These are phyloP conservation scores for Chondrostereum purpureum DNA, from an alignment of 1,284 basidiomycete species.

Conservation along the genomic window DNA sequence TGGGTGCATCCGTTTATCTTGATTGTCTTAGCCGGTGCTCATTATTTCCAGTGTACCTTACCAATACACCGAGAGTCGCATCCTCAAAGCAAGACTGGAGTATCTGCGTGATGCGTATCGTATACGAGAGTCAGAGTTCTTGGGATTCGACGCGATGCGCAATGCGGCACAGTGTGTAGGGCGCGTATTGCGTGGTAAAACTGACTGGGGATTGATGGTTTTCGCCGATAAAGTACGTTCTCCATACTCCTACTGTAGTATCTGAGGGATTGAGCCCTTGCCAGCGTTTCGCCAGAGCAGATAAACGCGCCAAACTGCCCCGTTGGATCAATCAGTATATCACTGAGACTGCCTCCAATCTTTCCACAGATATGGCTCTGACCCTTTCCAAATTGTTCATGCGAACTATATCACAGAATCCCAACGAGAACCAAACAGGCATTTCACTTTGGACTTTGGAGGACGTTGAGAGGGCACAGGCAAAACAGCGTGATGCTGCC, in stretches of 20 bases:
- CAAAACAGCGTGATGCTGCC: constrained; percentile 61
- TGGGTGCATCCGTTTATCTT: constrained; percentile 55
- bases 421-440: constrained; percentile 91
- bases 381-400: constrained; percentile 96
- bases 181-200: constrained; percentile 95
- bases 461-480: constrained; percentile 78
- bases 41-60: constrained; percentile 78
- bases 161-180: constrained; percentile 99
- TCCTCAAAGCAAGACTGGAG: constrained; percentile 94
- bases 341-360: constrained; percentile 92
- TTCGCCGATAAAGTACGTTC: constrained; percentile 93
- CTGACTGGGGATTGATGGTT: constrained; percentile 99
- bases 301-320: constrained; percentile 95
- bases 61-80: constrained; percentile 98
- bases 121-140: constrained; percentile 96
- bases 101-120: constrained; percentile 98
- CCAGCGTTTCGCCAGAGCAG: constrained; percentile 92
- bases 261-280: constrained; percentile 5
- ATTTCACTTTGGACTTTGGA: constrained; percentile 91
- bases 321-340: constrained; percentile 99
- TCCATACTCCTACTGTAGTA: too few relatives aligned
- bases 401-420: constrained; percentile 95
- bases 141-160: constrained; percentile 99
- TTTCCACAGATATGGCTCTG: constrained; percentile 98
- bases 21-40: too few relatives aligned